Evolutionary conservation across 352 stramenopile species (phyloP).

Genomic region (Phytopythium helicoides): DNA sequence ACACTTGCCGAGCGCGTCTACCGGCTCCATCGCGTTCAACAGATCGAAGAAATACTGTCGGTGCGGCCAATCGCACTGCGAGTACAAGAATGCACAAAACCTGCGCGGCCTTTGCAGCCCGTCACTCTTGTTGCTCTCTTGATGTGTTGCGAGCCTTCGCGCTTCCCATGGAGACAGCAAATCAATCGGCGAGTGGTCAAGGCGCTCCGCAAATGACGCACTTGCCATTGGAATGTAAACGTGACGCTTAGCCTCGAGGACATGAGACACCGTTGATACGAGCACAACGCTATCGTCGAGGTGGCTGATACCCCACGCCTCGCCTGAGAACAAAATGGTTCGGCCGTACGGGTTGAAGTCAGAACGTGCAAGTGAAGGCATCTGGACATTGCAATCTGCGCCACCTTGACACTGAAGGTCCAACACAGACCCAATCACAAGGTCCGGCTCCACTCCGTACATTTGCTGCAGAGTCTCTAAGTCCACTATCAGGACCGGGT

Average conservation of each 20-base stretch:
- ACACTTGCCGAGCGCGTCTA: slow-evolving; percentile 49
- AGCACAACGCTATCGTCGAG: slow-evolving; percentile 34
- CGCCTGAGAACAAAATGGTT: slow-evolving; percentile 33
- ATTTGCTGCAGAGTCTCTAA: slow-evolving; percentile 9
- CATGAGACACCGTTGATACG: slow-evolving; percentile 19
- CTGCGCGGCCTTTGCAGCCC: neutral
- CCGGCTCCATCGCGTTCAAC: slow-evolving; percentile 34
- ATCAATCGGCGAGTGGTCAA: slow-evolving; percentile 16
- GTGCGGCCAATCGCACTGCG: slow-evolving; percentile 40
- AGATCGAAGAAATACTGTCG: slow-evolving; percentile 56
- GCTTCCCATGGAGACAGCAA: slow-evolving; percentile 18
- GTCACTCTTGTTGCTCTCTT: too few species aligned
- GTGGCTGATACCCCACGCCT: slow-evolving; percentile 13
- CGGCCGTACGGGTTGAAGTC: slow-evolving; percentile 2
- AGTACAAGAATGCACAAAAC: slow-evolving; percentile 58
- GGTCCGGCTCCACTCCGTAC: slow-evolving; percentile 17
- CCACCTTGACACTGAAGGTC: neutral
- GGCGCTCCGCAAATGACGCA: slow-evolving; percentile 36
- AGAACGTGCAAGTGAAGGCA: neutral
- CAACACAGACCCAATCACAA: slow-evolving; percentile 32
- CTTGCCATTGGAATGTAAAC: slow-evolving; percentile 29
- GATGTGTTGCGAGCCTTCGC: neutral
- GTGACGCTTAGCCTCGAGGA: slow-evolving; percentile 10
- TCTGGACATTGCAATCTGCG: too few species aligned
- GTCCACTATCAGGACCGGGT: slow-evolving; percentile 28